Evolutionary conservation across 2,329 filamentous ascomycete genomes (phyloP).

Genomic region (Colletotrichum sp.): DNA sequence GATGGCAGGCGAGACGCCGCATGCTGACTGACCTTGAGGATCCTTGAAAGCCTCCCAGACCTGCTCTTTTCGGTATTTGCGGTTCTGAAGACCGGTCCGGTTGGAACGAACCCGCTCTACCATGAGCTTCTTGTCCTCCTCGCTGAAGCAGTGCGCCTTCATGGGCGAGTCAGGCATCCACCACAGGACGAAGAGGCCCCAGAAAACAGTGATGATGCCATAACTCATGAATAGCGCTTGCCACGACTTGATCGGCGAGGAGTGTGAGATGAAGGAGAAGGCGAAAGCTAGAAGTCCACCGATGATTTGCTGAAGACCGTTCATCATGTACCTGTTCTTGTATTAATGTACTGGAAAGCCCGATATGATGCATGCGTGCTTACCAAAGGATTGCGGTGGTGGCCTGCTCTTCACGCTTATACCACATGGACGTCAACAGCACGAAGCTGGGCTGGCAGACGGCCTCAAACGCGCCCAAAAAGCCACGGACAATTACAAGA

Average conservation of each 20-base stretch:
- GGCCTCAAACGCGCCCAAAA: constrained; percentile 51
- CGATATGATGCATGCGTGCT: accelerated
- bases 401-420: constrained; percentile 42
- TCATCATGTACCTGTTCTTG: constrained; percentile 35
- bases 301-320: constrained; percentile 39
- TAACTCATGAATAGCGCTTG: constrained; percentile 48
- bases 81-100: constrained; percentile 38
- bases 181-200: constrained; percentile 39
- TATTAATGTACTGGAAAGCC: neutral
- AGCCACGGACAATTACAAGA: constrained; percentile 44
- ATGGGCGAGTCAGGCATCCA: constrained; percentile 56
- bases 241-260: constrained; percentile 37
- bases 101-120: constrained; percentile 42
- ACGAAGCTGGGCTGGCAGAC: constrained; percentile 50
- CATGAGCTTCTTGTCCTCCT: constrained; percentile 41
- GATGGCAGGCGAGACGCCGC: too few species aligned
- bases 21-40: constrained; percentile 19
- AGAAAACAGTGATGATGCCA: constrained; percentile 38
- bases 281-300: constrained; percentile 45
- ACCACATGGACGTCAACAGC: constrained; percentile 37
- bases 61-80: constrained; percentile 40
- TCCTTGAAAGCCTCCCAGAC: constrained; percentile 42
- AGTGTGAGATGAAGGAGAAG: constrained; percentile 32
- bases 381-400: constrained; percentile 25
- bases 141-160: constrained; percentile 53